Percentiles rank a stretch among this genome's conserved stretches.
These are phyloP conservation scores for Aspergillus tamarii DNA, from an alignment of 2,329 filamentous ascomycete genomes.

Conservation along the genomic window DNA sequence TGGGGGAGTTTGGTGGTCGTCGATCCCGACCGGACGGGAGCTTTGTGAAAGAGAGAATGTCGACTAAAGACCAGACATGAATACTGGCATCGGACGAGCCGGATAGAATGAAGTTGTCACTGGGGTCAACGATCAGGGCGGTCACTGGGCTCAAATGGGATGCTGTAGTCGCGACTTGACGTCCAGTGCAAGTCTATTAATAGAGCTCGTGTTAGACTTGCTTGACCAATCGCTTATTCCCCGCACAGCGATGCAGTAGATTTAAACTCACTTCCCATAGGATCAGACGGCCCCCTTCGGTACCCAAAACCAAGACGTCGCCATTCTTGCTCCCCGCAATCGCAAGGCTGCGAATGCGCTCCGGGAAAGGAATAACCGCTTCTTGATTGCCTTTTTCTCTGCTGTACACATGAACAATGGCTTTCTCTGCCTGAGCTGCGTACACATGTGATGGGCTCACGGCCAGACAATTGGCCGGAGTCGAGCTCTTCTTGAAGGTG, in stretches of 20 bases:
- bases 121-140: constrained; percentile 70
- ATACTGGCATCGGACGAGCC: constrained; percentile 74
- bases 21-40: constrained; percentile 44
- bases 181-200: constrained; percentile 46
- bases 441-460: constrained; percentile 83
- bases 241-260: background rate
- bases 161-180: constrained; percentile 48
- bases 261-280: constrained; percentile 79
- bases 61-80: constrained; percentile 84
- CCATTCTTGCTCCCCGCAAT: constrained; percentile 66
- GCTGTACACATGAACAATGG: constrained; percentile 90
- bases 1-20: constrained; percentile 62
- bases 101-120: constrained; percentile 55
- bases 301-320: constrained; percentile 74
- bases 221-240: background rate
- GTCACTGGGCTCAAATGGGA: constrained; percentile 62
- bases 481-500: constrained; percentile 89
- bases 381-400: constrained; percentile 84
- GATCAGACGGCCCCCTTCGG: constrained; percentile 80
- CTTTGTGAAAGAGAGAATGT: constrained; percentile 67
- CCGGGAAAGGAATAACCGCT: constrained; percentile 82
- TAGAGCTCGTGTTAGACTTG: constrained; percentile 14
- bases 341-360: constrained; percentile 78
- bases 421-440: constrained; percentile 87
- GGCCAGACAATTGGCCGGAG: constrained; percentile 76